A percentile compares a stretch with the other conserved stretches of the same genome.
These are phyloP conservation scores for Secale cereale DNA, from an alignment of 176 grass and related monocot genomes.

Conservation along the genomic window DNA sequence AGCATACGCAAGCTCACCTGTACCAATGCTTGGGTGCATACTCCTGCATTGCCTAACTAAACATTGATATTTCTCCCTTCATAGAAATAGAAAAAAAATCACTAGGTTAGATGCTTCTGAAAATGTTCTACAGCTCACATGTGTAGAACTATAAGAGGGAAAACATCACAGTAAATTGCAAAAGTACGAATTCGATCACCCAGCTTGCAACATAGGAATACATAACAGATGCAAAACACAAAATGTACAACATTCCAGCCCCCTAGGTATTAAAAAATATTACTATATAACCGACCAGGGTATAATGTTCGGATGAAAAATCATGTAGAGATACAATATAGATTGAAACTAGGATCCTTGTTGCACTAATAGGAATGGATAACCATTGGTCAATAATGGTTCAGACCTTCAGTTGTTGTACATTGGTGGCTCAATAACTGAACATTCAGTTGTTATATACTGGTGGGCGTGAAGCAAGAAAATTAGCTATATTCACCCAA, in stretches of 20 bases:
- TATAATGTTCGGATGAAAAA: neutral
- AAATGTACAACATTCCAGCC: neutral
- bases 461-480: neutral
- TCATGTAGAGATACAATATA: neutral
- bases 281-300: neutral
- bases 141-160: neutral
- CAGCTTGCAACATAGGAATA: neutral
- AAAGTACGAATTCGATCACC: neutral
- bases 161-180: neutral
- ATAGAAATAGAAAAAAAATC: slow-evolving; percentile 18
- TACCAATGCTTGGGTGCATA: slow-evolving; percentile 92
- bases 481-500: neutral
- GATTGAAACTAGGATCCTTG: slow-evolving; percentile 6
- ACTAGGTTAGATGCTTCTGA: slow-evolving; percentile 1
- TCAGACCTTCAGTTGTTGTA: neutral
- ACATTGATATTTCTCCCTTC: slow-evolving; percentile 74
- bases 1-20: slow-evolving; percentile 85
- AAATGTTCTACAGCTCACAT: neutral
- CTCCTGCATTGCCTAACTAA: slow-evolving; percentile 79
- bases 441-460: neutral
- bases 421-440: neutral
- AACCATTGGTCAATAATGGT: neutral
- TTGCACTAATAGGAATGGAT: neutral
- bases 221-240: neutral
- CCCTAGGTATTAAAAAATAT: slow-evolving; percentile 1